Evolutionary conservation across 2,329 filamentous ascomycete species (phyloP), one percentile per base, ranked within the genome.

Genomic region (Penicillium sp.): DNA sequence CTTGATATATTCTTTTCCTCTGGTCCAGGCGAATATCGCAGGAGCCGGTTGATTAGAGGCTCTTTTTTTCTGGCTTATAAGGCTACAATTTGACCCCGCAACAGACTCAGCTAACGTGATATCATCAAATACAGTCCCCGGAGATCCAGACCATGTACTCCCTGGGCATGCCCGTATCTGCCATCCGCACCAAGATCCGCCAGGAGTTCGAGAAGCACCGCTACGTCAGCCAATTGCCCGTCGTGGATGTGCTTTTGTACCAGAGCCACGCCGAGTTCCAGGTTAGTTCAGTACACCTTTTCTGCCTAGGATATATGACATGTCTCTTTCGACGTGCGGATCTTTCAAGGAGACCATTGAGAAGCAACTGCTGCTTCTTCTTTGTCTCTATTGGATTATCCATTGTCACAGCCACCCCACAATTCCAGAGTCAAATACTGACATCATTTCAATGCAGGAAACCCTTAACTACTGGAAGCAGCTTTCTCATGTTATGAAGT

Each of bases 381-480:
- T 38, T 37, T 8, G 15, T 54, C 21, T 21, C 1, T 17, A 17
- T 46, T 40, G 27, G n/a, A 23, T 31, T 23, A 4, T 33, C 17
- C 35, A 31, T 25, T 10, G 6, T 31, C 4, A n/a, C 4, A 31
- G 21, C 8, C 17, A 17, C 13, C 15, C 27, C 4, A 15, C 29
- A 54, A 27, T 33, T 10, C 15, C 13, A 23, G 27, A 4, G 15
- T 23, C 17, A 33, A 40, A 42, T 37, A 27, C 45, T 61, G 25
- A 54, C 49, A 47, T 48, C 21, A 17, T 37, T 50, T 10, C 7
- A n/a, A 48, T 46, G 21, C 48, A 97, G 93, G 94, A 99, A 84
- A 99, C 90, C 54, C 86, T 99, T 83, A 99, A 99, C 81, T 99
- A 90, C 84, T 99, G 94, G 94, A 96, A 97, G 80, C 94, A 99